phyloP scores from a whole-genome alignment of 164 flowering plant genomes.

The Magnolia changhungtana region DNA sequence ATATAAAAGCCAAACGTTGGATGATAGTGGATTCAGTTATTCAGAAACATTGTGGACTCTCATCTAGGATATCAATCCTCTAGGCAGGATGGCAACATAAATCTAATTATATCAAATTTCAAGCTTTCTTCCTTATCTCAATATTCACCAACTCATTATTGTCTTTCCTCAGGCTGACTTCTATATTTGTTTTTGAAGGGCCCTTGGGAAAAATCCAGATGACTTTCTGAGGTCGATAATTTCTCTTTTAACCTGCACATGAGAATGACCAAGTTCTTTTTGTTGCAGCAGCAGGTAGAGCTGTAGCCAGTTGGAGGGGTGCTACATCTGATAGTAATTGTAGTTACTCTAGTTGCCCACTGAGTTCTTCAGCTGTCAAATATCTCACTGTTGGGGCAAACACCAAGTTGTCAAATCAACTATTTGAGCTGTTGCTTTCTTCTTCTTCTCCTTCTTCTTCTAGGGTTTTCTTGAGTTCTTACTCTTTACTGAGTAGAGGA shows the following conservation, averaged over 20 bases:
- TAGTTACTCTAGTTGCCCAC: background rate
- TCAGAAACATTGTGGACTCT: no score
- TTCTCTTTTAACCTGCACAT: background rate
- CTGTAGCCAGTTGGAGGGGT: background rate
- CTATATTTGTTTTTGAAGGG: no score
- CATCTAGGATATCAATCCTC: no score
- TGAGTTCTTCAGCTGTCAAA: background rate
- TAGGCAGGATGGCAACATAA: no score
- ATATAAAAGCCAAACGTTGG: no score
- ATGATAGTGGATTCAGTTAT: no score
- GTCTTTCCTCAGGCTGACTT: no score
- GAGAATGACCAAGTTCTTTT: background rate
- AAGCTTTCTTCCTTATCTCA: no score
- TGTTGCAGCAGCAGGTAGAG: background rate
- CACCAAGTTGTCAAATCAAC: background rate
- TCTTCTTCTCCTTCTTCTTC: background rate
- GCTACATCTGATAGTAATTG: background rate
- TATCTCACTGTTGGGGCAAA: background rate
- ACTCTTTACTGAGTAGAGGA: background rate
- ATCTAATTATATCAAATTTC: no score
- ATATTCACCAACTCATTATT: no score
- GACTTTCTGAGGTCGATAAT: background rate
- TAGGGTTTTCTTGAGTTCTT: background rate
- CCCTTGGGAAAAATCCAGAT: background rate
- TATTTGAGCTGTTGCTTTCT: background rate